Evolutionary conservation across 345 rosid genomes (phyloP).

Genomic region (Hibiscus tridactylites): DNA sequence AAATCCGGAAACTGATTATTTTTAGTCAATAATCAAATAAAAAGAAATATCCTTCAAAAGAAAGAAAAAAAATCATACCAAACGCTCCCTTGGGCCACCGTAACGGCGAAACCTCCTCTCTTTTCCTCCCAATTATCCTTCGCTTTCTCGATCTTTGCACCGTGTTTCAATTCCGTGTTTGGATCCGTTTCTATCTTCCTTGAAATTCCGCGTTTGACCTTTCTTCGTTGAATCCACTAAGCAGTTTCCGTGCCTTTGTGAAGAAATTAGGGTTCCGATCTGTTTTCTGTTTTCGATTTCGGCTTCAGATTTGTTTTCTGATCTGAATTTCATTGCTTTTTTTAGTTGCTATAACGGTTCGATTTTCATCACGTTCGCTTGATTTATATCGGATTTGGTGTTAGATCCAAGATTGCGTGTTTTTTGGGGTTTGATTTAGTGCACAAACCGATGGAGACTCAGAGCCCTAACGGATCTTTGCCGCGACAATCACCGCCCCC

Average conservation of each 20-base stretch:
- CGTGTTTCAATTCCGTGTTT: background rate
- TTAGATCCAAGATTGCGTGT: constrained; percentile 3
- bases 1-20: background rate
- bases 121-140: background rate
- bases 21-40: background rate
- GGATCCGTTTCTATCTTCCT: constrained; percentile 7
- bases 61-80: background rate
- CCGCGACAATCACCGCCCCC: constrained; percentile 20
- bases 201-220: constrained; percentile 1
- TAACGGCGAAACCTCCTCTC: background rate
- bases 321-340: background rate
- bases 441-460: constrained; percentile 37
- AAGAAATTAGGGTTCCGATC: constrained; percentile 11
- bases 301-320: background rate
- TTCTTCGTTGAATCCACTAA: background rate
- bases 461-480: constrained; percentile 29
- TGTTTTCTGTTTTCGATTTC: background rate
- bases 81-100: constrained; percentile 10
- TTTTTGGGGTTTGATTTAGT: background rate
- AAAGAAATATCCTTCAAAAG: background rate
- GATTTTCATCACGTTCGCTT: background rate
- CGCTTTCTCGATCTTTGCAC: background rate
- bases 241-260: background rate
- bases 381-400: constrained; percentile 5
- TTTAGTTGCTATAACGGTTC: background rate